Evolutionary conservation across 345 rosid genomes (phyloP), one percentile per base, ranked within the genome.

Genomic region (Acer saccharum): DNA sequence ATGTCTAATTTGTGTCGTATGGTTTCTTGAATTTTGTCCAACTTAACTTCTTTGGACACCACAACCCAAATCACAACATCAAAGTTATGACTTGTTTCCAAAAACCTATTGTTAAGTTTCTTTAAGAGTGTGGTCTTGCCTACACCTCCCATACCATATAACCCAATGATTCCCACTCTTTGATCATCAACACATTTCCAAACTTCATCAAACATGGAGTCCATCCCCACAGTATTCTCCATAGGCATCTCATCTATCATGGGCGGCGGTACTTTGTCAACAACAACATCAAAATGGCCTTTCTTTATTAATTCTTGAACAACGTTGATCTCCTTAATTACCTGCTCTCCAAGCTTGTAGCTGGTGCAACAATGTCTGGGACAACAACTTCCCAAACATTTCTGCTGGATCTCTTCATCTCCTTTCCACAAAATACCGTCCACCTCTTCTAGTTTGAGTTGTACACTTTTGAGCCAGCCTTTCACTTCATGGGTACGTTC

Each of bases 281-380:
- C 80, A 7, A 63, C 69, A 6, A 2, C 5, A 6, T 0, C 1
- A 3, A 16, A 23, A 7, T 0, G 0, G 13, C 76, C 57, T 13
- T 70, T 16, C 0, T 46, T 2, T 46, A 1, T 46, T 10, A 46
- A 46, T 2, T 46, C 3, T 46, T 2, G 0, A 46, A 62, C 75
- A 6, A 1, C 48, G 25, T 13, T 6, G 12, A 77, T 29, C 62
- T 11, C 43, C n/a, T 18, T 27, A 17, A 29, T 1, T 13, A 71
- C 70, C 11, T 16, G 20, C 32, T 69, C 46, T 13, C 75, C 76
- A 10, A 70, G 29, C 54, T 46, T 63, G 75, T 69, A 71, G 63
- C 35, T 70, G 20, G 75, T 39, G 58, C 67, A 3, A 21, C 57
- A 61, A 13, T 73, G 21, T 17, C 54, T 17, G 17, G 76, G 67